Base-by-base conservation (phyloP, 305 asterid species). In the Fraxinus paxiana region DNA sequence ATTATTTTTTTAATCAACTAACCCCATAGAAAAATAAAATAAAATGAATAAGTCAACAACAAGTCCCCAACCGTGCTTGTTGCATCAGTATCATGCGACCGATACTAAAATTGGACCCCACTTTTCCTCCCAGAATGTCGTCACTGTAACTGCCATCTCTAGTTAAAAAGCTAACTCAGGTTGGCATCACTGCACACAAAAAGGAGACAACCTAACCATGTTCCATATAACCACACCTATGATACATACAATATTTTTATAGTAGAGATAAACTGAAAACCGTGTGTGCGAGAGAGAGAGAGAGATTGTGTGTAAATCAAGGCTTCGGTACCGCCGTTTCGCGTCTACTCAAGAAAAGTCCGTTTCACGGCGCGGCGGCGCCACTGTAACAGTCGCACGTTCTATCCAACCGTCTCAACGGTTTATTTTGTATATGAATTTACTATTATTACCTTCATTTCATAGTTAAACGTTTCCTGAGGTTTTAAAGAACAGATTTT, bases 161-260 rank as follows among this genome's bases (percentile, higher is more conserved):
- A 54, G 65, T 54, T 54, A 54, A 54, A 18, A 84, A 8, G 34
- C 88, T 88, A 84, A 83, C 51, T 78, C 75, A n/a, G 79, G 81
- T 59, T 79, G 51, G 81, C 73, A 17, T 54, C 33, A 6, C 69
- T 41, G 88, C 89, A 80, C 88, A 89, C 89, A 77, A 86, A 85
- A 88, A 88, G 91, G 91, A 89, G 90, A 91, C 91, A 88, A 82
- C 84, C 87, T 75, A 87, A 73, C 82, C 92, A 89, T 90, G 92
- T 89, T 86, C 84, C 83, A 86, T 83, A 87, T 79, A 86, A 77
- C 80, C 79, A 22, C 28, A 80, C 26, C 63, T 9, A n/a, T 0
- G 8, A 54, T 17, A 54, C 65, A 17, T 54, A 54, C 10, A 17
- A 54, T 17, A 5, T 54, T 51, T 18, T 41, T 15, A 3, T 12